Evolutionary conservation across 176 grass and related monocot genomes (phyloP).

Genomic region (Hsuehochloa calcarea): DNA sequence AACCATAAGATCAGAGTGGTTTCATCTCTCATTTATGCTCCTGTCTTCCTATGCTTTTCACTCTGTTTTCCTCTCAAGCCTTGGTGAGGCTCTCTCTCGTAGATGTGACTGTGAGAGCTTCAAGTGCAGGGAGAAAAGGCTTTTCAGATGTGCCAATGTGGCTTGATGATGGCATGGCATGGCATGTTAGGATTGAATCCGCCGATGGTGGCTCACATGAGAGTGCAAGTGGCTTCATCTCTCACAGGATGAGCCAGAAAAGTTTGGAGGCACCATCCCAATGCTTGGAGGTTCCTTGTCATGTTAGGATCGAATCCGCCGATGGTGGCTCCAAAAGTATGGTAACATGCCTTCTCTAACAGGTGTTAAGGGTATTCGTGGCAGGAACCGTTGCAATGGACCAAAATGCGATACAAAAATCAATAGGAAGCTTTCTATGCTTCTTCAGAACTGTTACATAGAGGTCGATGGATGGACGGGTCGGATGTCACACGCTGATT

Average conservation of each 20-base stretch:
- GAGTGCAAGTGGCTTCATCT: no score
- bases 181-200: no score
- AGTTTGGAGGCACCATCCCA: not conserved
- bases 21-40: not conserved
- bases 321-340: slow-evolving; percentile 14
- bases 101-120: slow-evolving; percentile 8
- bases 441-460: no score
- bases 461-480: no score
- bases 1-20: slow-evolving; percentile 25
- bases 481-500: not conserved
- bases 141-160: not conserved
- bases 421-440: not conserved
- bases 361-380: not conserved
- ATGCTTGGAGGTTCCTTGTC: slow-evolving; percentile 2
- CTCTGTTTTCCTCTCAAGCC: not conserved
- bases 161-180: not conserved
- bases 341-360: not conserved
- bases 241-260: not conserved
- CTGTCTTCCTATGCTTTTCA: not conserved
- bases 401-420: not conserved
- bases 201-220: no score
- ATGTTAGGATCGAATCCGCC: slow-evolving; percentile 9
- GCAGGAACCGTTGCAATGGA: no score
- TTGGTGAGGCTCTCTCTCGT: not conserved
- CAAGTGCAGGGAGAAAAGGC: not conserved